phyloP scores from a whole-genome alignment of 805 yeast species.

The Jamesozyma rosinii region DNA sequence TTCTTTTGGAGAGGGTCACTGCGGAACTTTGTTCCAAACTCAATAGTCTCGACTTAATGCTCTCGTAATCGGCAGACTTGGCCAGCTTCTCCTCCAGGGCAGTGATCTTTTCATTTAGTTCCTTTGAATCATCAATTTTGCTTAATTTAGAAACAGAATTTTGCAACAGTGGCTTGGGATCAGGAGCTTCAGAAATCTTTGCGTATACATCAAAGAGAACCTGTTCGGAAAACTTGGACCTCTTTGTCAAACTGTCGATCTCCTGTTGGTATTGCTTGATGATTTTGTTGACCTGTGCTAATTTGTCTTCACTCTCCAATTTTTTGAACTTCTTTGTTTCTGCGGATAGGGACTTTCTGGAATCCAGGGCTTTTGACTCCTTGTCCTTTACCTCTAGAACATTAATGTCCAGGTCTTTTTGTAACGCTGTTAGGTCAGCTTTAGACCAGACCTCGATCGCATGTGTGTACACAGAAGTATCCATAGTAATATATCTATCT shows the following conservation, averaged over 20 bases:
- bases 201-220: slow-evolving; percentile 68
- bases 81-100: slow-evolving; percentile 50
- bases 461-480: slow-evolving; percentile 28
- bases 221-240: slow-evolving; percentile 66
- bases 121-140: slow-evolving; percentile 43
- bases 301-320: slow-evolving; percentile 55
- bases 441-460: slow-evolving; percentile 71
- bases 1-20: slow-evolving; percentile 42
- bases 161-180: slow-evolving; percentile 75
- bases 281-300: slow-evolving; percentile 38
- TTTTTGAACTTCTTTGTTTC: slow-evolving; percentile 78
- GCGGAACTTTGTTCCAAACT: slow-evolving; percentile 54
- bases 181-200: slow-evolving; percentile 80
- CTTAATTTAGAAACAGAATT: slow-evolving; percentile 56
- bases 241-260: slow-evolving; percentile 70
- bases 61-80: slow-evolving; percentile 69
- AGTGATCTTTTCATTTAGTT: slow-evolving; percentile 43
- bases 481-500: too few relatives aligned
- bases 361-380: slow-evolving; percentile 57
- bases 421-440: slow-evolving; percentile 61
- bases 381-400: slow-evolving; percentile 63
- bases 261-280: slow-evolving; percentile 76
- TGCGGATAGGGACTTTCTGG: slow-evolving; percentile 68
- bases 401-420: slow-evolving; percentile 61
- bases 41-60: slow-evolving; percentile 51